Evolutionary conservation across 192 early-diverging fungal genomes (phyloP).

Genomic region (Umbelopsis isabellina): DNA sequence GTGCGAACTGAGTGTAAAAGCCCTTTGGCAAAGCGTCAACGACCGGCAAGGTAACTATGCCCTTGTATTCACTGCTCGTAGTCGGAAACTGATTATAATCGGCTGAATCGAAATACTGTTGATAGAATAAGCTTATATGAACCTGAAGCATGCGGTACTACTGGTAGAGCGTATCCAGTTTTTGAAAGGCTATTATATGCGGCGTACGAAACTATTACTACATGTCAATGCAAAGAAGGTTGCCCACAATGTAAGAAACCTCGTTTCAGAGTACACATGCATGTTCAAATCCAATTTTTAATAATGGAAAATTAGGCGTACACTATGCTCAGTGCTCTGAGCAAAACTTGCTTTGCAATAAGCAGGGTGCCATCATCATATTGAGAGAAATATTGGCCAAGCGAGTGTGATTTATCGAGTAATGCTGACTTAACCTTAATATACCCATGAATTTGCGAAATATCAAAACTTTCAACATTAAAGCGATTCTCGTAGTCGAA

Average conservation of each 20-base stretch:
- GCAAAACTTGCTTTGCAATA: constrained; percentile 46
- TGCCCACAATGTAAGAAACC: constrained; percentile 50
- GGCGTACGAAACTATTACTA: constrained; percentile 40
- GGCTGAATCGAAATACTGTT: background rate
- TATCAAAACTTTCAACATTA: too few species aligned
- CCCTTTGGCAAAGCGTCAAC: constrained; percentile 45
- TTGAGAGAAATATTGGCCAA: constrained; percentile 32
- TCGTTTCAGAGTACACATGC: background rate
- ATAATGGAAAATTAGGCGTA: constrained; percentile 28
- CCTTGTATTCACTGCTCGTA: background rate
- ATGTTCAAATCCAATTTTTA: background rate
- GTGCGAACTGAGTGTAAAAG: constrained; percentile 58
- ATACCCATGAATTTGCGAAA: too few species aligned
- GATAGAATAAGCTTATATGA: constrained; percentile 54
- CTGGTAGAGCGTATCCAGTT: constrained; percentile 43
- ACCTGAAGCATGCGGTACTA: constrained; percentile 34
- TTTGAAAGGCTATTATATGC: constrained; percentile 40
- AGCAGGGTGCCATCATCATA: constrained; percentile 51
- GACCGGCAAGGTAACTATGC: constrained; percentile 43
- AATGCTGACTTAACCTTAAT: too few species aligned
- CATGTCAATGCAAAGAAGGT: constrained; percentile 50
- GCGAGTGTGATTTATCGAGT: too few species aligned
- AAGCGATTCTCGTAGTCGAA: too few species aligned
- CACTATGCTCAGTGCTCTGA: constrained; percentile 46
- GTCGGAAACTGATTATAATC: background rate